Conservation (phyloP, 2,329 filamentous ascomycete genomes). For the Monosporascus sp. region DNA sequence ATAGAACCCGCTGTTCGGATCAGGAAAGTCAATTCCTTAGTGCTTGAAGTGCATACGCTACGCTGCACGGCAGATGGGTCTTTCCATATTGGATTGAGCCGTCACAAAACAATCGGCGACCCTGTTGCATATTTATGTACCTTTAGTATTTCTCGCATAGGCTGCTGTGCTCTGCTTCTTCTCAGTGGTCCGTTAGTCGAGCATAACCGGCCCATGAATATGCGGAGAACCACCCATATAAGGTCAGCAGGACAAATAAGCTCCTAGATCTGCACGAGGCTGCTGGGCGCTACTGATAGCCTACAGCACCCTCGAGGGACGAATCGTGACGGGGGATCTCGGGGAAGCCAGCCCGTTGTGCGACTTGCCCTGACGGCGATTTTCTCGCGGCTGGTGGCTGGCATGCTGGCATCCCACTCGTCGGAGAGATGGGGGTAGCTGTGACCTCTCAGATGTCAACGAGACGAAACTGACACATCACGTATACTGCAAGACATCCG, state of each 20-base stretch:
- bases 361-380: neutral
- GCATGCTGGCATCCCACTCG: too few species aligned
- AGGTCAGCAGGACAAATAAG: slow-evolving; percentile 26
- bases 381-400: too few species aligned
- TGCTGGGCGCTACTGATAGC: slow-evolving; percentile 16
- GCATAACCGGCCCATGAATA: slow-evolving; percentile 4
- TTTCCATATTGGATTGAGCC: neutral
- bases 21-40: neutral
- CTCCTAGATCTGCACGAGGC: slow-evolving; percentile 21
- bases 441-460: too few species aligned
- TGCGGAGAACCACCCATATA: slow-evolving; percentile 15
- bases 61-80: neutral
- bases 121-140: slow-evolving; percentile 10
- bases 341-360: neutral
- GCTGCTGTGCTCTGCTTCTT: slow-evolving; percentile 12
- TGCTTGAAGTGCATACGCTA: neutral
- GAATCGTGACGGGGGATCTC: neutral
- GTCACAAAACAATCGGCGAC: neutral
- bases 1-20: neutral
- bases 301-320: slow-evolving; percentile 5
- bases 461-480: too few species aligned
- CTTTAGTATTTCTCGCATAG: neutral
- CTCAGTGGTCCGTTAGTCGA: slow-evolving; percentile 13
- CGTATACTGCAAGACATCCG: too few species aligned
- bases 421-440: too few species aligned